Evolutionary conservation across 139 green algal species (phyloP).

Genomic region (Closterium sp.): DNA sequence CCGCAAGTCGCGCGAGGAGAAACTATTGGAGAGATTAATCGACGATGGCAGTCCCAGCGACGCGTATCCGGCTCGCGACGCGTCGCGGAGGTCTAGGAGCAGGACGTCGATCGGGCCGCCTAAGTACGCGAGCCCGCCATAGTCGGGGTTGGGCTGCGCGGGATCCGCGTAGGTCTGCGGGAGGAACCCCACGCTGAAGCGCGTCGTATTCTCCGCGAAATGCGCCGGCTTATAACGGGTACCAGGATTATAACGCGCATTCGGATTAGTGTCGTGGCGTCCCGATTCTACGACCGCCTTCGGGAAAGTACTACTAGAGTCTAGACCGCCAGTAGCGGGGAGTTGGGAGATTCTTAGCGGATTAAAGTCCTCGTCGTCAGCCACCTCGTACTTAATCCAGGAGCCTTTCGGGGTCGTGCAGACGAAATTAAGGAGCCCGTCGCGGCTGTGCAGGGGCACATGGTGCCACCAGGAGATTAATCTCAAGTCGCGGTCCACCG

Average conservation of each 20-base stretch:
- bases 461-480: conserved; percentile 27
- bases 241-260: too few relatives aligned
- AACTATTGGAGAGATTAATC: background rate
- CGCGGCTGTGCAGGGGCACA: conserved; percentile 6
- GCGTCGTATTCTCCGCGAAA: background rate
- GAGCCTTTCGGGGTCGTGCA: conserved; percentile 17
- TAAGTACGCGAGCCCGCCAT: conserved; percentile 9
- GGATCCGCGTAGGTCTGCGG: conserved; percentile 18
- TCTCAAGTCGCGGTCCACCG: background rate
- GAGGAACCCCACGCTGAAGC: background rate
- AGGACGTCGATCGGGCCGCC: background rate
- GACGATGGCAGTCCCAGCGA: background rate
- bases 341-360: background rate
- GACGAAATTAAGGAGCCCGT: conserved; percentile 21
- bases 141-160: conserved; percentile 12
- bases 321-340: too few relatives aligned
- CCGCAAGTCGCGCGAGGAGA: background rate
- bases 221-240: background rate
- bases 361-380: background rate
- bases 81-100: background rate
- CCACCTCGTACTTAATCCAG: conserved; percentile 24
- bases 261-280: too few relatives aligned
- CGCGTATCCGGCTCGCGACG: background rate
- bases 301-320: too few relatives aligned
- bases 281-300: too few relatives aligned